A percentile compares a stretch with the other conserved stretches of the same genome.
Evolutionary conservation across 192 early-diverging fungal genomes (phyloP).

Genomic region (Pecoramyces ruminantium): DNA sequence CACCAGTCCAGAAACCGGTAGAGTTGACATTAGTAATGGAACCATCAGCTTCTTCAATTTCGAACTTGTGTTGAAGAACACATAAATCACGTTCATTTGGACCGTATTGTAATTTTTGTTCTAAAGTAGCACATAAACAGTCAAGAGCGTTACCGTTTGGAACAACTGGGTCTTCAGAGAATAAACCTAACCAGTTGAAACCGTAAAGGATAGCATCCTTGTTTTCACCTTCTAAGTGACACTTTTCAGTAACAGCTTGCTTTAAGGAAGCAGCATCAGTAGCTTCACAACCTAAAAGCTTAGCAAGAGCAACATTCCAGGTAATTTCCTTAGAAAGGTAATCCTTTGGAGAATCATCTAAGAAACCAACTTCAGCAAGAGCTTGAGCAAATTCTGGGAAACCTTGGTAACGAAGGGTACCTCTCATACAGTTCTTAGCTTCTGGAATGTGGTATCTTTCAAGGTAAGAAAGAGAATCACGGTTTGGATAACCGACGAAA

Average conservation of each 20-base stretch:
- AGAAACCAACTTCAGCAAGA: conserved; percentile 79
- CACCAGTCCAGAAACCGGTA: conserved; percentile 83
- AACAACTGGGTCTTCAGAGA: conserved; percentile 51
- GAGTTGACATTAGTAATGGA: conserved; percentile 61
- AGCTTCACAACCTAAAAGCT: conserved; percentile 18
- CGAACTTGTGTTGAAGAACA: conserved; percentile 93
- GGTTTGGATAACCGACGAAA: conserved; percentile 91
- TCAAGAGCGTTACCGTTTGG: conserved; percentile 70
- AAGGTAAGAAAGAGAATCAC: conserved; percentile 87
- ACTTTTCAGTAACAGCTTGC: conserved; percentile 44
- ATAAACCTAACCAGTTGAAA: conserved; percentile 54
- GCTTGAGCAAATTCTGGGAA: conserved; percentile 95
- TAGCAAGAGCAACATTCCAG: conserved; percentile 48
- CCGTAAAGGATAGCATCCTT: conserved; percentile 19
- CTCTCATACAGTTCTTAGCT: conserved; percentile 79
- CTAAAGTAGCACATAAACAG: conserved; percentile 85
- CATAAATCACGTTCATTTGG: conserved; percentile 89
- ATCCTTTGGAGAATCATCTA: conserved; percentile 51
- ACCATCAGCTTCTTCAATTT: conserved; percentile 77
- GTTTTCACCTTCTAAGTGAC: conserved; percentile 23
- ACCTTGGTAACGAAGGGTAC: conserved; percentile 87
- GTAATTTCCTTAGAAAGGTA: conserved; percentile 25
- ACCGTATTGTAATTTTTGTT: conserved; percentile 91
- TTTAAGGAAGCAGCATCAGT: conserved; percentile 25
- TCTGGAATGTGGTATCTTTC: conserved; percentile 91